Conservation (phyloP, 1,284 basidiomycete genomes). For the Papiliotrema nemorosa region DNA sequence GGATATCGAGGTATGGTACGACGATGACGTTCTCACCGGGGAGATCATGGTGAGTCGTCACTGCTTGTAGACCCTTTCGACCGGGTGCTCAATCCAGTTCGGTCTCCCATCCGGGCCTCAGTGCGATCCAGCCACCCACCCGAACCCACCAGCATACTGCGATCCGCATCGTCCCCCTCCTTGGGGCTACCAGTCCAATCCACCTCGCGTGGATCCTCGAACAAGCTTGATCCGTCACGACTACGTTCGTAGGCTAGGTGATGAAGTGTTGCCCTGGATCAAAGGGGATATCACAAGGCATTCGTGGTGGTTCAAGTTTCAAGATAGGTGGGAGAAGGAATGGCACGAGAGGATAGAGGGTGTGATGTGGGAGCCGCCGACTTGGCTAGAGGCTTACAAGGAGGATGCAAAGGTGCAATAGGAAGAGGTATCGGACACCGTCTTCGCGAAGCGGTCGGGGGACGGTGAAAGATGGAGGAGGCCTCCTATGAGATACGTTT, state of each 20-base stretch:
- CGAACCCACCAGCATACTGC: constrained; percentile 9
- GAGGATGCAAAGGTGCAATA: no score
- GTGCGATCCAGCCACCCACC: constrained; percentile 6
- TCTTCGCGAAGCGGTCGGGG: no score
- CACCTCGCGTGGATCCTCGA: constrained; percentile 16
- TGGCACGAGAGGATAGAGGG: constrained; percentile 18
- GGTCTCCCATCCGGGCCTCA: constrained; percentile 11
- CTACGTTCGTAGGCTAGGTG: constrained; percentile 17
- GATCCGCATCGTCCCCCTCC: constrained; percentile 14
- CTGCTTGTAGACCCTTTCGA: neutral
- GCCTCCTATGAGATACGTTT: no score
- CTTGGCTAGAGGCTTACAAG: constrained; percentile 11
- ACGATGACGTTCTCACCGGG: constrained; percentile 28
- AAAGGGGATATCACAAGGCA: constrained; percentile 21
- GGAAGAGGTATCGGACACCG: no score
- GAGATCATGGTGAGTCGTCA: constrained; percentile 24
- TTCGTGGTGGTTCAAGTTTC: constrained; percentile 22
- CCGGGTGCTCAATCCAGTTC: constrained; percentile 6
- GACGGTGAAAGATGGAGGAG: no score
- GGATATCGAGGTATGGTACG: constrained; percentile 12
- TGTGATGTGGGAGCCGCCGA: constrained; percentile 18
- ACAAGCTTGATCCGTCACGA: constrained; percentile 22
- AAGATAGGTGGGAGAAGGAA: constrained; percentile 13
- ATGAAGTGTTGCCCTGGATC: constrained; percentile 13
- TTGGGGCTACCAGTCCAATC: constrained; percentile 16